Evolutionary conservation across 805 yeast species (phyloP), one percentile per base, ranked within the genome.

Genomic region (Kodamaea laetipori): DNA sequence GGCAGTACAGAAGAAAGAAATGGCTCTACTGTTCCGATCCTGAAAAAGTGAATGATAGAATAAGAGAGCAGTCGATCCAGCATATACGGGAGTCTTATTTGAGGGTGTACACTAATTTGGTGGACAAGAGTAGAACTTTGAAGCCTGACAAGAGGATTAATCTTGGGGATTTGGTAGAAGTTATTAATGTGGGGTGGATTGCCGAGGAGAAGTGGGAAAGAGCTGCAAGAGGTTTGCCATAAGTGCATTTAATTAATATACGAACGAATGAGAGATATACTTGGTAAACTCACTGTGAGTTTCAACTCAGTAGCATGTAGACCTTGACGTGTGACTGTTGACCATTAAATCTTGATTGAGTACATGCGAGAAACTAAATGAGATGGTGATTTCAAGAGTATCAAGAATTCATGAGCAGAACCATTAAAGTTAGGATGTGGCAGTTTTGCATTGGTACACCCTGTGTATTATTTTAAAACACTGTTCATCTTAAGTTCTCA

Each of bases 101-200:
- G 3, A 74, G 78, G 15, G 75, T 92, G 7, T 92, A 89, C 62
- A 76, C 76, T 44, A 77, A 77, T 50, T 67, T 92, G 53, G 84
- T 90, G 19, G 78, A 83, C 34, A 83, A 84, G 55, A 82, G 83
- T 27, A 81, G 81, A 53, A 73, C 78, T 5, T 72, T 92, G 54
- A 82, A 80, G 54, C 71, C 71, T 44, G 65, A 59, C 26, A 64
- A 60, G 45, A 86, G 90, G 11, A 70, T 92, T 64, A 88, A 86
- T 61, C 74, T 92, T 54, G 72, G 70, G 45, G 96, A 89, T 59
- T 80, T 86, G 32, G 59, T 89, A 40, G 76, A 76, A 50, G 77
- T 90, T 17, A 76, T 90, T 32, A 81, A 87, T 54, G 78, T 85
- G 3, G 97, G 97, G 13, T 90, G 98, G 98, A 74, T 76, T 11